These are phyloP conservation scores for Rutstroemia sp. DNA, from an alignment of 2,329 filamentous ascomycete genomes.

Conservation along the genomic window DNA sequence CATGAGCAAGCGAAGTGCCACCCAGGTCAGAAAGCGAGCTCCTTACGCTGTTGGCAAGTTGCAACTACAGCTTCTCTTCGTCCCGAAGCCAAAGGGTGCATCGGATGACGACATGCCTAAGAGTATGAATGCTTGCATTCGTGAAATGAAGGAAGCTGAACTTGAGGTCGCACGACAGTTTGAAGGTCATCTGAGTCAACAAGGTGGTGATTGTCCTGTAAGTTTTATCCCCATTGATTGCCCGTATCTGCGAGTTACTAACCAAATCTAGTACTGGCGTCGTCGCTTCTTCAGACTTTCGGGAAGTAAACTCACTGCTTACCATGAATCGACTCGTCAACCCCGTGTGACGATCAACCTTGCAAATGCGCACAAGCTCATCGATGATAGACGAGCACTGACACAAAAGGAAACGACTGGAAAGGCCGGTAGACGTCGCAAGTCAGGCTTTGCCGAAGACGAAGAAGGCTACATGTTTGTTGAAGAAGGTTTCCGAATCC, in stretches of 20 bases:
- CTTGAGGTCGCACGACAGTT: conserved; percentile 68
- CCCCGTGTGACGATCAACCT: conserved; percentile 96
- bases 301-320: conserved; percentile 87
- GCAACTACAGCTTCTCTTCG: conserved; percentile 87
- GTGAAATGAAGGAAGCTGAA: conserved; percentile 87
- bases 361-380: conserved; percentile 83
- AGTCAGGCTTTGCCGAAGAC: conserved; percentile 94
- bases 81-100: conserved; percentile 80
- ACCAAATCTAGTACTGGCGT: conserved; percentile 74
- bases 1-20: conserved; percentile 76
- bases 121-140: conserved; percentile 95
- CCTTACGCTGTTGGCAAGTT: conserved; percentile 97
- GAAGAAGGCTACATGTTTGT: conserved; percentile 99
- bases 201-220: conserved; percentile 95
- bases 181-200: conserved; percentile 89
- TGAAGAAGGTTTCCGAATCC: conserved; percentile 96
- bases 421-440: conserved; percentile 71
- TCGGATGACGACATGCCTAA: conserved; percentile 97
- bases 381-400: conserved; percentile 81
- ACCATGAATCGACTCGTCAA: conserved; percentile 90
- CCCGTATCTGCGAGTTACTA: conserved; percentile 26
- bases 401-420: conserved; percentile 76
- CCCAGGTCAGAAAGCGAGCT: conserved; percentile 67
- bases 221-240: conserved; percentile 34
- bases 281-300: conserved; percentile 94